Conservation (phyloP, 1,284 basidiomycete genomes). For the Ceratobasidium sp. region DNA sequence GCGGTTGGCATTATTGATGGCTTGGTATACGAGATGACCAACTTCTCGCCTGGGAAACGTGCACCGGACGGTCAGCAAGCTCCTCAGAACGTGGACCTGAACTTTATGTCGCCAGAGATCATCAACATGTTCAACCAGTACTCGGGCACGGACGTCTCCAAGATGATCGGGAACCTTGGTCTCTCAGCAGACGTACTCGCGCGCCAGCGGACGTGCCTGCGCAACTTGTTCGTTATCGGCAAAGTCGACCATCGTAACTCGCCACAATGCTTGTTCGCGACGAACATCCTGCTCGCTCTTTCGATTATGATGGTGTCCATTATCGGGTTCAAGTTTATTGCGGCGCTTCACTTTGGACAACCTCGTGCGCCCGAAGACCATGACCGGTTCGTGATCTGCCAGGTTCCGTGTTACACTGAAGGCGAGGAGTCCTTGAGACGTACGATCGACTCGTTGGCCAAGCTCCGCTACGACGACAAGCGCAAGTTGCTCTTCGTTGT, state of each 20-base stretch:
- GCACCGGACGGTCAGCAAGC: conserved; percentile 75
- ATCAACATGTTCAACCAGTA: conserved; percentile 86
- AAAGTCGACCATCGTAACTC: conserved; percentile 94
- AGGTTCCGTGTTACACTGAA: conserved; percentile 98
- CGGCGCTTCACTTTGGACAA: conserved; percentile 89
- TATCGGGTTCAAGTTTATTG: conserved; percentile 98
- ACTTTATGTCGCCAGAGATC: conserved; percentile 85
- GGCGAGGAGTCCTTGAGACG: conserved; percentile 87
- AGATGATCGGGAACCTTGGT: conserved; percentile 75
- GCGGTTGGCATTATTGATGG: conserved; percentile 87
- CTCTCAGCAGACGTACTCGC: conserved; percentile 77
- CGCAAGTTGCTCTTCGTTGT: conserved; percentile 95
- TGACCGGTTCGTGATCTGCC: conserved; percentile 99
- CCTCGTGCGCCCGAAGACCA: conserved; percentile 93
- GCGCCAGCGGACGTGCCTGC: conserved; percentile 87
- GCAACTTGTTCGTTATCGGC: conserved; percentile 93
- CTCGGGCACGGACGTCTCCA: conserved; percentile 89
- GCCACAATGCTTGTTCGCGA: conserved; percentile 90
- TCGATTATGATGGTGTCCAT: conserved; percentile 95
- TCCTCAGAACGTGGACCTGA: conserved; percentile 68
- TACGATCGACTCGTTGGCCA: conserved; percentile 95
- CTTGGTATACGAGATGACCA: conserved; percentile 90
- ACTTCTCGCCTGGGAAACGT: conserved; percentile 65
- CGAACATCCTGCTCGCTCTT: conserved; percentile 91
- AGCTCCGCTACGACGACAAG: conserved; percentile 98